Base-by-base conservation (phyloP, 768 basidiomycete species). In the Amyloporia xantha region DNA sequence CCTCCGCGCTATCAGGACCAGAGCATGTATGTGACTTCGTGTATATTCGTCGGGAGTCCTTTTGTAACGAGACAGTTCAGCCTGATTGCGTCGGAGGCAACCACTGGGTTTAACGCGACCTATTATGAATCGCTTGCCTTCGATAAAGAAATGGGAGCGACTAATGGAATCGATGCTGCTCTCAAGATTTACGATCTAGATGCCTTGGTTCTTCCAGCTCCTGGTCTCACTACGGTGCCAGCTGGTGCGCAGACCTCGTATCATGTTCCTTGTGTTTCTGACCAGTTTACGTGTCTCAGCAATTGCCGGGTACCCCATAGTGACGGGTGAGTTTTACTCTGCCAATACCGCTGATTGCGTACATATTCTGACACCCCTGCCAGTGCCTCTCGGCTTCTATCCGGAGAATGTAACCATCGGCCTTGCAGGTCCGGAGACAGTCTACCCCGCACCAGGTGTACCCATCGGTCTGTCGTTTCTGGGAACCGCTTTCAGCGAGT, bases 221-320 rank as follows among this genome's bases (percentile, higher is more conserved):
- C 64, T 36, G 70, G 70, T 58, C 49, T 48, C 23, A 46, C 30
- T 11, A 49, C 48, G 1, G 48, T 45, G 15, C 49, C 49, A 9
- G 43, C 49, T 41, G 49, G 49, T 39, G n/a, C n/a, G n/a, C n/a
- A 25, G 6, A 41, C 30, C 17, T 17, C 5, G 11, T 25, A n/a
- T 17, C 17, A 13, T 21, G 41, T 6, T 5, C 12, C 21, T 41
- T 2, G 25, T 26, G 25, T 7, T 33, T 10, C 38, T 17, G 19
- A 39, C 38, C 9, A 7, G 19, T 47, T 56, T 26, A 60, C 65
- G 3, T 57, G 54, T 60, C 6, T 54, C 62, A 68, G 81, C 80
- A 2, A 74, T 82, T 45, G 77, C 77, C 6, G 82, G 81, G 12
- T 82, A 82, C 52, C 81, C 82, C 1, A 77, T 82, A 42, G 68